phyloP scores from a whole-genome alignment of 2,329 filamentous ascomycete genomes.

The Onygenales sp. region DNA sequence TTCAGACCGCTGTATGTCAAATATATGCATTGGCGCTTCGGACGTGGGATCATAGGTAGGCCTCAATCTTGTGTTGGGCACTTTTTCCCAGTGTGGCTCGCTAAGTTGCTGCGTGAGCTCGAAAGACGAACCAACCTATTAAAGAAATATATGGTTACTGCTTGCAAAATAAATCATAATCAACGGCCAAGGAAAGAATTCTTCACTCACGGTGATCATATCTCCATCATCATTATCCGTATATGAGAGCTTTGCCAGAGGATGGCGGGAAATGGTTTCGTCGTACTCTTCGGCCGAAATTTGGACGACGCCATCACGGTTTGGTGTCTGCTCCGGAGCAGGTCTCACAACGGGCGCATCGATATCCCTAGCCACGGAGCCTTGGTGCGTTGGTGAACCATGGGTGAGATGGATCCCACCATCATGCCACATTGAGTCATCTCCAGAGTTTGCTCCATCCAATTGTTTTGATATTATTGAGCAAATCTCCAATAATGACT shows the following conservation, averaged over 20 bases:
- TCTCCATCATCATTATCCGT: conserved; percentile 39
- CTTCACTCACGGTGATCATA: conserved; percentile 31
- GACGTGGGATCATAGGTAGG: conserved; percentile 9
- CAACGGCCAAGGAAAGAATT: neutral
- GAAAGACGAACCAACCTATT: conserved; percentile 36
- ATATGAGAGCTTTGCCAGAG: conserved; percentile 34
- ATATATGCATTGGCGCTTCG: conserved; percentile 31
- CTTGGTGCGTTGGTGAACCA: no score
- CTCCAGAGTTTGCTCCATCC: no score
- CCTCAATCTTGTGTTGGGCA: conserved; percentile 7
- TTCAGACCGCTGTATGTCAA: conserved; percentile 35
- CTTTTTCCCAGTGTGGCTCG: conserved; percentile 23
- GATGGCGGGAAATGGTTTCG: conserved; percentile 29
- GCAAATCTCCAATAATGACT: no score
- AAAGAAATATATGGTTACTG: neutral
- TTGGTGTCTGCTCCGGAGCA: neutral
- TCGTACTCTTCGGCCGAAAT: conserved; percentile 36
- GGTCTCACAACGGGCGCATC: neutral
- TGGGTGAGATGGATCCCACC: no score
- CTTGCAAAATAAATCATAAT: neutral
- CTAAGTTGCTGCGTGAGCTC: conserved; percentile 38
- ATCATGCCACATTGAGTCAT: no score
- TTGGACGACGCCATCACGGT: conserved; percentile 26
- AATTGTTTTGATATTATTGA: no score
- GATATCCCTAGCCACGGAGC: no score